Base-by-base conservation (phyloP, 768 basidiomycete species). In the Mycena chlorophos region DNA sequence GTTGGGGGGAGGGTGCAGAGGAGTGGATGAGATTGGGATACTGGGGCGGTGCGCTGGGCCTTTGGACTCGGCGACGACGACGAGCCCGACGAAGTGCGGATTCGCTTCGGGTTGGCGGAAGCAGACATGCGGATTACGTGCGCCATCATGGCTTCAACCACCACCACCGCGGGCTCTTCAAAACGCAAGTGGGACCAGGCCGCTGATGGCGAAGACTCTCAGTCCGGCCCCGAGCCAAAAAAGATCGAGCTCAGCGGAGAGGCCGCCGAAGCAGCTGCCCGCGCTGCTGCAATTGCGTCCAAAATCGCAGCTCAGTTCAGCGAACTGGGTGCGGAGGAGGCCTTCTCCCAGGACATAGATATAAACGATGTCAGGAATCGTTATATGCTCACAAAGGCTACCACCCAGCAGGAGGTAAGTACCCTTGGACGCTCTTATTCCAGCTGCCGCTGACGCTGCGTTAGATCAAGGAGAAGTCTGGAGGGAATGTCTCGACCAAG, bases 351-450 rank as follows among this genome's bases (percentile, higher is more conserved):
- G 61, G 92, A 97, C 66, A 95, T 98, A 53, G 96, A 98, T 69
- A 97, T 98, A 70, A 98, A 98, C 69, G 95, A 98, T 71, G 78
- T 94, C 47, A 78, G 95, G 69, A 98, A 98, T 73, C 80, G 96
- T 62, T 98, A 98, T 71, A 75, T 98, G 68, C 75, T 98, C 65
- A 98, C 95, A 45, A 96, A 92, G 70, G 92, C 93, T 2, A 81
- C 89, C 12, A 98, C 96, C 2, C 96, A 98, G 71, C 76, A 86
- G 57, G 88, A 97, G 80, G 95, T 93, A n/a, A n/a, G n/a, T n/a
- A 52, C 42, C 87, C 74, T 48, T 23, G 34, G 4, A 22, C 23
- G 17, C 19, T 16, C 42, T 6, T 53, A 26, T 48, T 50, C 34
- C n/a, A 54, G 23, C 19, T 22, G 3, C 31, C 47, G 25, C 28